These are phyloP conservation scores for Neocucurbitaria cava DNA, from an alignment of 2,329 filamentous ascomycete genomes.

Conservation along the genomic window DNA sequence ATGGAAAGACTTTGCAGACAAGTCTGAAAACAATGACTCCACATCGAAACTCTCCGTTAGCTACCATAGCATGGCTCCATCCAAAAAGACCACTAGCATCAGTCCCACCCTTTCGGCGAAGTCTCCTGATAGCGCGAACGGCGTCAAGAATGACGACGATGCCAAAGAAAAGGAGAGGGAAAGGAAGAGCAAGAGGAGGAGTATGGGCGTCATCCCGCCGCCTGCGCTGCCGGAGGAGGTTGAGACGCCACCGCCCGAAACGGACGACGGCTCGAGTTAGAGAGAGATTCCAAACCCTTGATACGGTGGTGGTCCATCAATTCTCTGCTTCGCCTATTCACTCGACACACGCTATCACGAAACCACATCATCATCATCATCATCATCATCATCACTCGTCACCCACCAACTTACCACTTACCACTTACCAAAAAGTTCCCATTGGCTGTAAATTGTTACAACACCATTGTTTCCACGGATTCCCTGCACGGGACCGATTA, in stretches of 20 bases:
- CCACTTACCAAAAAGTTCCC: constrained; percentile 10
- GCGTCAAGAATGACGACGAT: constrained; percentile 30
- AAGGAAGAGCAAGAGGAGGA: constrained; percentile 44
- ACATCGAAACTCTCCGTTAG: constrained; percentile 44
- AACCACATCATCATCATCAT: no score
- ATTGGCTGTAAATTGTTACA: constrained; percentile 30
- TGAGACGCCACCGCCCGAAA: constrained; percentile 30
- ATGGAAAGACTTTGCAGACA: constrained; percentile 80
- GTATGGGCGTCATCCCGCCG: constrained; percentile 36
- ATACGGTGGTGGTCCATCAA: no score
- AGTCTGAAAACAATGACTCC: constrained; percentile 43
- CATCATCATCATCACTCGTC: no score
- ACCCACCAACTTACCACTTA: background rate
- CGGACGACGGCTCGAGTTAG: constrained; percentile 18
- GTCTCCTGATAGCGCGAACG: constrained; percentile 29
- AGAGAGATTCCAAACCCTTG: background rate
- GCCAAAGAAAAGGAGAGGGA: constrained; percentile 19
- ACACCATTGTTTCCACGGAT: constrained; percentile 11
- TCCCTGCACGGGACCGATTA: constrained; percentile 7
- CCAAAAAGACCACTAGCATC: constrained; percentile 25
- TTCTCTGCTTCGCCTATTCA: background rate
- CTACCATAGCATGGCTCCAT: constrained; percentile 40
- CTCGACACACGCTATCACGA: background rate
- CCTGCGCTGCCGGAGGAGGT: constrained; percentile 35
- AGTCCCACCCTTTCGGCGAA: constrained; percentile 24